Percentiles rank a stretch among this genome's conserved stretches.
Conservation (phyloP, 2,329 filamentous ascomycete genomes). For the Fusarium aywerte region DNA sequence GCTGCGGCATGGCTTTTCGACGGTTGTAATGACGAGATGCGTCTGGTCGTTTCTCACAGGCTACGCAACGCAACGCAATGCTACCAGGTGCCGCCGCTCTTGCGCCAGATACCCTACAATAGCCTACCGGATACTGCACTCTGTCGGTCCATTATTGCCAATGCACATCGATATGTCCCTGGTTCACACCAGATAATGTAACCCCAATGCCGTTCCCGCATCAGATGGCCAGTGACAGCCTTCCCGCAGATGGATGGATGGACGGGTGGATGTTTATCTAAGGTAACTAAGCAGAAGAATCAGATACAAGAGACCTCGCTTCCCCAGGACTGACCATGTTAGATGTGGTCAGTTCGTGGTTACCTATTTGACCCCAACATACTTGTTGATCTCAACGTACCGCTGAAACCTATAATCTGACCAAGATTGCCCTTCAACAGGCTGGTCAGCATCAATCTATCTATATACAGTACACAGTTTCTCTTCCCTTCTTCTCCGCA, state of each 20-base stretch:
- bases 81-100: constrained; percentile 27
- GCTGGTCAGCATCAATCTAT: constrained; percentile 16
- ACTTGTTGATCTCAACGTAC: constrained; percentile 12
- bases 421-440: constrained; percentile 7
- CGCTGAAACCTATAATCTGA: constrained; percentile 4
- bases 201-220: constrained; percentile 35
- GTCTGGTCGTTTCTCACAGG: constrained; percentile 9
- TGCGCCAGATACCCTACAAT: constrained; percentile 29
- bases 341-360: constrained; percentile 25
- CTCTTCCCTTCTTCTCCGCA: background rate
- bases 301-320: constrained; percentile 34
- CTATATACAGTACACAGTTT: constrained; percentile 7
- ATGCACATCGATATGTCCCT: constrained; percentile 35
- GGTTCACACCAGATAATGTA: constrained; percentile 38
- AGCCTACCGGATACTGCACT: constrained; percentile 13
- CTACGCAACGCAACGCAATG: constrained; percentile 5
- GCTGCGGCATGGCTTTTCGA: constrained; percentile 14
- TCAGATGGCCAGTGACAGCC: constrained; percentile 19
- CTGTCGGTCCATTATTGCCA: constrained; percentile 26
- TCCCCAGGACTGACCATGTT: constrained; percentile 26
- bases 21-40: constrained; percentile 32
- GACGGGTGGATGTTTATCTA: constrained; percentile 16
- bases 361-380: constrained; percentile 16
- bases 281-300: constrained; percentile 5
- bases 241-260: constrained; percentile 4